Evolutionary conservation across 148 eudicot genomes (phyloP).

Genomic region (Vaccinium myrtillus): DNA sequence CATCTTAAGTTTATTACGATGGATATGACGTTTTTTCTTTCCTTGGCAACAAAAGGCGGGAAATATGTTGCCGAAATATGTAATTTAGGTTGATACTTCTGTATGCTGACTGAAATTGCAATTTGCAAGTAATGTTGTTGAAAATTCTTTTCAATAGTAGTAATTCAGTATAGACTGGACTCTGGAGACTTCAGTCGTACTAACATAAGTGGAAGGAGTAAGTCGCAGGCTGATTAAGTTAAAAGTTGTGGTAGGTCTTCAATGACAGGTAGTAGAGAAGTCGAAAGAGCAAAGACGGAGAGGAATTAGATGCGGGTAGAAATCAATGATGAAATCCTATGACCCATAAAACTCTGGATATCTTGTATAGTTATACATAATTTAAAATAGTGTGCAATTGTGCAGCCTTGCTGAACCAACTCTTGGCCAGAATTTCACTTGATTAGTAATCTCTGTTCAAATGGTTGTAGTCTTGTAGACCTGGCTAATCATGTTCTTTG

Average conservation of each 20-base stretch:
- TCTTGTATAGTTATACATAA: not conserved
- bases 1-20: not conserved
- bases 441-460: not conserved
- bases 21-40: not conserved
- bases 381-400: not conserved
- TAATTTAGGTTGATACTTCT: not conserved
- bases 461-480: not conserved
- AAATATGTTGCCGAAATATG: not conserved
- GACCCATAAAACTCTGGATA: not conserved
- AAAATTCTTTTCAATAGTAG: not conserved
- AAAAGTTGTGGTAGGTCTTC: not conserved
- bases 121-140: not conserved
- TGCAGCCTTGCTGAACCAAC: not conserved
- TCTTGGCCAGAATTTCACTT: constrained; percentile 1
- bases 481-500: not conserved
- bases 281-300: not conserved
- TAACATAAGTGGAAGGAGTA: not conserved
- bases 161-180: not conserved
- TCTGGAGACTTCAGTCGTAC: not conserved
- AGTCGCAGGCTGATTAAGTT: not conserved
- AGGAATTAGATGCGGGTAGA: not conserved
- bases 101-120: not conserved
- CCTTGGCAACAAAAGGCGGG: not conserved
- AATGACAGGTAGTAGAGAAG: not conserved
- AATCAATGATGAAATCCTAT: not conserved